phyloP scores from a whole-genome alignment of 352 stramenopile genomes.

The Thraustochytrium sp. region DNA sequence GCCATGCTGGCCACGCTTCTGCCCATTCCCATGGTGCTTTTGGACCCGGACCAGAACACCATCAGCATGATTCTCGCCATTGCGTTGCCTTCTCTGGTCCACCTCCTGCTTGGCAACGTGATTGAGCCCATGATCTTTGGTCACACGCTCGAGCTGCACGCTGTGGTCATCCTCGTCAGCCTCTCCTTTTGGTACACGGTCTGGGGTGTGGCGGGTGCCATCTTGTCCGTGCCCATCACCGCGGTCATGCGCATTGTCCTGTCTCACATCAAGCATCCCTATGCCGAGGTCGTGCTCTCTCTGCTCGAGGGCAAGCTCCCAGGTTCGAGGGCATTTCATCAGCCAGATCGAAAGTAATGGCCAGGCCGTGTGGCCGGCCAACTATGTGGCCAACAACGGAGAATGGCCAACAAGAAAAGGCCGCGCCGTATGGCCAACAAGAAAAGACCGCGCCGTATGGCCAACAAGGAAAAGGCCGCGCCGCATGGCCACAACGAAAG shows the following conservation, averaged over 20 bases:
- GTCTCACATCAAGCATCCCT: conserved; percentile 51
- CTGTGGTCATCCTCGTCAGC: conserved; percentile 49
- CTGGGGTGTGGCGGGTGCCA: conserved; percentile 52
- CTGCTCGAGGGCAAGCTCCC: conserved; percentile 43
- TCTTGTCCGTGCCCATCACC: conserved; percentile 51
- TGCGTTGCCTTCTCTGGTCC: conserved; percentile 46
- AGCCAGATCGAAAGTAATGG: neutral
- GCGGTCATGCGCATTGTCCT: conserved; percentile 51
- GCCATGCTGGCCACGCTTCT: conserved; percentile 51
- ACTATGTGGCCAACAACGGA: neutral
- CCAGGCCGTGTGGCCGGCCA: neutral
- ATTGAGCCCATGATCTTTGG: conserved; percentile 52
- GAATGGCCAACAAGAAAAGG: neutral
- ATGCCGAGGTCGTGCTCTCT: conserved; percentile 25
- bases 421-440: neutral
- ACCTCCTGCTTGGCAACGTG: conserved; percentile 50
- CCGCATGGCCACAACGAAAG: neutral
- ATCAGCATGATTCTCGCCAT: conserved; percentile 45
- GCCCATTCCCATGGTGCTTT: conserved; percentile 50
- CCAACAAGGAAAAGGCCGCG: neutral
- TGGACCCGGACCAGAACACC: conserved; percentile 46
- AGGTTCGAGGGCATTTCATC: conserved; percentile 20
- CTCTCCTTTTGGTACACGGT: conserved; percentile 51
- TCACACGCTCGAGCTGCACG: conserved; percentile 49
- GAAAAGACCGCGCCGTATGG: neutral